A percentile compares a stretch with the other conserved stretches of the same genome.
Evolutionary conservation across 257 asterid species (phyloP).

Genomic region (Jacaranda copaia): DNA sequence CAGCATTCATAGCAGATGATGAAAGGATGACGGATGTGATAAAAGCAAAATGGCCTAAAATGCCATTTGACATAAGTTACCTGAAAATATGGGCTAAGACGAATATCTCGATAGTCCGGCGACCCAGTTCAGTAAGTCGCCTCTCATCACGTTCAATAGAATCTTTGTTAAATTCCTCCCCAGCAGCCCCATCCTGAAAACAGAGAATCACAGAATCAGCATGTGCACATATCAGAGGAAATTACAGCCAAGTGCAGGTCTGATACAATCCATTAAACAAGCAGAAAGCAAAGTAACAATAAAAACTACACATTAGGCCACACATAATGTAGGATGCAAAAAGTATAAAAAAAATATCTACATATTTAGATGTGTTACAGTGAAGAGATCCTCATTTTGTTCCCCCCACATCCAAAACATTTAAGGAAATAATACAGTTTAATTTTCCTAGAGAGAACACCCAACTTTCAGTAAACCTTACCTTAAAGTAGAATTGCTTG

Average conservation of each 20-base stretch:
- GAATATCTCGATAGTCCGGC: constrained; percentile 91
- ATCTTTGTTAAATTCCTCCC: constrained; percentile 82
- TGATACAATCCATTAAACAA: neutral
- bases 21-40: no score
- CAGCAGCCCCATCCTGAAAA: constrained; percentile 77
- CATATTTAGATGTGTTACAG: neutral
- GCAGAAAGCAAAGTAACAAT: constrained; percentile 11
- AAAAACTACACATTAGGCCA: neutral
- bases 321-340: neutral
- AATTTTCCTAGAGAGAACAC: no score
- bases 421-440: no score
- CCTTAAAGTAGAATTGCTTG: no score
- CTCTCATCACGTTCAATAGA: constrained; percentile 86
- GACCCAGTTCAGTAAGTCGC: constrained; percentile 93
- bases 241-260: neutral
- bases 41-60: no score
- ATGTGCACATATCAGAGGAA: constrained; percentile 3
- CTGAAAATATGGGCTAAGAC: constrained; percentile 88
- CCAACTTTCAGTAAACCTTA: no score
- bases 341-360: neutral
- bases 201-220: constrained; percentile 34
- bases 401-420: no score
- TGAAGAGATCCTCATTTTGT: no score
- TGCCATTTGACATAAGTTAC: constrained; percentile 41
- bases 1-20: constrained; percentile 33